Conservation (phyloP, 768 basidiomycete species). For the Melanogaster broomeanus region DNA sequence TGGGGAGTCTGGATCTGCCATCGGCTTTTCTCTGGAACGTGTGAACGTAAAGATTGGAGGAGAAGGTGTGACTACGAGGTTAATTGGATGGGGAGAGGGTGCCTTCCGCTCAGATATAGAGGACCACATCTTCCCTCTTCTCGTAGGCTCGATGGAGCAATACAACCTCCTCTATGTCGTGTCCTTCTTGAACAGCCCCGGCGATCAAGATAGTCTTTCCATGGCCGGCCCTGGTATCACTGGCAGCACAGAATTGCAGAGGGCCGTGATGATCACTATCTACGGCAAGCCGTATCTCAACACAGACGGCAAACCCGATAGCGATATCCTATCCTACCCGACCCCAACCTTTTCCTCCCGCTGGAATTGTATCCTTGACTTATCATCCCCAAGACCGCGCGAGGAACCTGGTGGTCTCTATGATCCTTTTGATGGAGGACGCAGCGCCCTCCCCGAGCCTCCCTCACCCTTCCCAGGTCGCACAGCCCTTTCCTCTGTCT, state of each 20-base stretch:
- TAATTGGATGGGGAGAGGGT: slow-evolving; percentile 52
- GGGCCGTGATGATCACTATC: slow-evolving; percentile 80
- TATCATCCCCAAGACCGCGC: slow-evolving; percentile 46
- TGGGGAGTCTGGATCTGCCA: slow-evolving; percentile 56
- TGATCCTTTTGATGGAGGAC: slow-evolving; percentile 16
- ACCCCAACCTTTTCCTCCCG: slow-evolving; percentile 78
- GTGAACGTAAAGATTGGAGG: slow-evolving; percentile 79
- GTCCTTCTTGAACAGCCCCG: slow-evolving; percentile 70
- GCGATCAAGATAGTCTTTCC: slow-evolving; percentile 47
- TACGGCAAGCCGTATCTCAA: slow-evolving; percentile 66
- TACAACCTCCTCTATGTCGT: slow-evolving; percentile 90
- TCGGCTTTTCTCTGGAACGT: slow-evolving; percentile 75
- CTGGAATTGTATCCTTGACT: slow-evolving; percentile 90
- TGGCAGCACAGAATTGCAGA: slow-evolving; percentile 52
- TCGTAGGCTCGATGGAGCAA: slow-evolving; percentile 72
- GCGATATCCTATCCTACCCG: slow-evolving; percentile 46
- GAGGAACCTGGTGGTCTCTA: slow-evolving; percentile 21
- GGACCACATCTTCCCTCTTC: slow-evolving; percentile 66
- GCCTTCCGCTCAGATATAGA: slow-evolving; percentile 35
- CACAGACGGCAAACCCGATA: slow-evolving; percentile 15
- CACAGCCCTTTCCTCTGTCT: slow-evolving; percentile 20
- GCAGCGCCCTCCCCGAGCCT: slow-evolving; percentile 66
- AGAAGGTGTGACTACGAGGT: slow-evolving; percentile 50
- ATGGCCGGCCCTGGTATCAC: slow-evolving; percentile 34
- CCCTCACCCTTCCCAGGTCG: slow-evolving; percentile 74